Conservation (phyloP, 169 alveolate species). For the Pseudocohnilembus persalinus region DNA sequence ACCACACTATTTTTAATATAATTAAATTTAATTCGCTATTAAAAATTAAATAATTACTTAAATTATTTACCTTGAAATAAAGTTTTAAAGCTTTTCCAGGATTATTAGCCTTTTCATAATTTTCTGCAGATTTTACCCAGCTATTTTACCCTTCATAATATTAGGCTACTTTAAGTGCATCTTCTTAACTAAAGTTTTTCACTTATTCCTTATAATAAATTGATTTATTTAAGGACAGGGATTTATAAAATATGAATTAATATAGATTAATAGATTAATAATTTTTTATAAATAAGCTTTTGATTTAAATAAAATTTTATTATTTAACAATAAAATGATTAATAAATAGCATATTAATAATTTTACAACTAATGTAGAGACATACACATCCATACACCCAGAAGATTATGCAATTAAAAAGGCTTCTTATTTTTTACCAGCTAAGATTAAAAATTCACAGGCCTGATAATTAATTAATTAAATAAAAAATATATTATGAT, state of each 20-base stretch:
- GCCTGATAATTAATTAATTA: neutral
- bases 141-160: slow-evolving; percentile 76
- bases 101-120: slow-evolving; percentile 79
- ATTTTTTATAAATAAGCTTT: too few relatives aligned
- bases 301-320: too few relatives aligned
- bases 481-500: too few relatives aligned
- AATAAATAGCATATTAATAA: too few relatives aligned
- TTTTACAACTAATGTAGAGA: slow-evolving; percentile 34
- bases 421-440: slow-evolving; percentile 85
- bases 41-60: neutral
- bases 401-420: slow-evolving; percentile 82
- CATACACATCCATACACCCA: slow-evolving; percentile 84
- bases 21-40: neutral
- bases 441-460: slow-evolving; percentile 82
- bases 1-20: slow-evolving; percentile 28
- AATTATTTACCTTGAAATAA: slow-evolving; percentile 57
- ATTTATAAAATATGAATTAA: too few relatives aligned
- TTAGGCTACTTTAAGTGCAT: slow-evolving; percentile 75
- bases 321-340: too few relatives aligned
- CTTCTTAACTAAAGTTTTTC: slow-evolving; percentile 63
- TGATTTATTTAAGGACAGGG: too few relatives aligned
- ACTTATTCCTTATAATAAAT: slow-evolving; percentile 33
- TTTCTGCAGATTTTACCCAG: slow-evolving; percentile 81
- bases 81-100: slow-evolving; percentile 65
- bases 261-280: too few relatives aligned